Percentiles rank a stretch among this genome's conserved stretches.
phyloP scores from a whole-genome alignment of 139 green algal genomes.

The Chlamydomonas sp. region DNA sequence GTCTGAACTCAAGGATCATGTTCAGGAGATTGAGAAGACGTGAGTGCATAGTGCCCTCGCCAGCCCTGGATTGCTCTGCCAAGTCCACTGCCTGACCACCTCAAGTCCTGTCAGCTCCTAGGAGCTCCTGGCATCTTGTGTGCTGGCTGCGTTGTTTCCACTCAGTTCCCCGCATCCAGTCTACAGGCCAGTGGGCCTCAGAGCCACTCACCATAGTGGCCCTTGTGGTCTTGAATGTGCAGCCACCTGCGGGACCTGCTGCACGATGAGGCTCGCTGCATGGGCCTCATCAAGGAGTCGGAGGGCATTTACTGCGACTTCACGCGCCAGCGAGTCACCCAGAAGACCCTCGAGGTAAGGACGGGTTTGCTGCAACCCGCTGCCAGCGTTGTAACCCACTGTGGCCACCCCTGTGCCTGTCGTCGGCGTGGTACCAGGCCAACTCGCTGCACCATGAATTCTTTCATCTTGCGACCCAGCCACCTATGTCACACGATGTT shows the following conservation, averaged over 20 bases:
- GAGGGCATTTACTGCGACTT: slow-evolving; percentile 93
- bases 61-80: background rate
- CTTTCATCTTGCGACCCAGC: too few species aligned
- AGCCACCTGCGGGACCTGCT: slow-evolving; percentile 92
- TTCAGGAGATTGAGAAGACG: slow-evolving; percentile 84
- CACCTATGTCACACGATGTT: background rate
- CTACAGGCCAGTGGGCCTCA: background rate
- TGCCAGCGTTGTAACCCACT: too few species aligned
- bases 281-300: slow-evolving; percentile 84
- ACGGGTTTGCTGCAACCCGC: background rate
- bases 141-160: background rate
- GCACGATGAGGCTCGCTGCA: slow-evolving; percentile 77
- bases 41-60: slow-evolving; percentile 47
- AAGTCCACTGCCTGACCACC: background rate
- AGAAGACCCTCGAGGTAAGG: slow-evolving; percentile 87
- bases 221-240: background rate
- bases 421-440: too few species aligned
- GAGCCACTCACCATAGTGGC: background rate
- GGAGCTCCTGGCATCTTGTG: background rate
- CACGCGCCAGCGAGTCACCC: slow-evolving; percentile 88
- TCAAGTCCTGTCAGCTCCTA: background rate
- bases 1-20: slow-evolving; percentile 83
- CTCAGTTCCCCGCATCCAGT: background rate
- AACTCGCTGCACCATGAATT: too few species aligned
- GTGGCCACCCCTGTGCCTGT: too few species aligned